A percentile compares a stretch with the other conserved stretches of the same genome.
Evolutionary conservation across 345 rosid genomes (phyloP).

Genomic region (Eucalyptus marginata): DNA sequence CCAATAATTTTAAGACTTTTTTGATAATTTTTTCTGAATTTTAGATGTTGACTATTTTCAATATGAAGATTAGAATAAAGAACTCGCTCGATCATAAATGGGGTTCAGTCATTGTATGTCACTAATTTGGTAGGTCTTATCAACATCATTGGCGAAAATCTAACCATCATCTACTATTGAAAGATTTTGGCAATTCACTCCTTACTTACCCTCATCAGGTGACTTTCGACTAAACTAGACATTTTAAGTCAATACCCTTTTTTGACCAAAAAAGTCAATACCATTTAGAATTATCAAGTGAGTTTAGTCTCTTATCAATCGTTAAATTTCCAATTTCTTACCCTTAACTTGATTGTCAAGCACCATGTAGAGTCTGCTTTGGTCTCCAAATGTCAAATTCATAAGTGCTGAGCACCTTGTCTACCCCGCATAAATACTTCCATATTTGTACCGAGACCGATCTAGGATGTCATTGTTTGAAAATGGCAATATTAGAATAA

Average conservation of each 20-base stretch:
- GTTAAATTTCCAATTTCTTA: background rate
- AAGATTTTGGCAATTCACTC: background rate
- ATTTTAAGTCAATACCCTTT: background rate
- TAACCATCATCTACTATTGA: background rate
- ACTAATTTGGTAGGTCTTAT: background rate
- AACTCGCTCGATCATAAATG: background rate
- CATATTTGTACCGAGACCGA: background rate
- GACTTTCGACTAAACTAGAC: background rate
- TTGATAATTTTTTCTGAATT: too few species aligned
- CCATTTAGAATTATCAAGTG: rapidly evolving
- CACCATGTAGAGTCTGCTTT: background rate
- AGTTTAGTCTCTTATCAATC: background rate
- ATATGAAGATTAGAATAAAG: background rate
- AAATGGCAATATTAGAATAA: background rate
- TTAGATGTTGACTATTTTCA: background rate
- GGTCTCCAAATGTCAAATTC: too few species aligned
- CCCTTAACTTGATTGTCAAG: background rate
- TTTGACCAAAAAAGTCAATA: background rate
- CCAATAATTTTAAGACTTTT: too few species aligned
- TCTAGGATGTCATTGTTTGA: background rate
- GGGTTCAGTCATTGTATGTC: background rate
- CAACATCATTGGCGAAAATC: background rate
- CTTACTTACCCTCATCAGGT: background rate
- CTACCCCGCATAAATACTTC: background rate
- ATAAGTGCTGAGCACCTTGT: background rate